Conservation (phyloP, 305 asterid species). For the Withania somnifera region DNA sequence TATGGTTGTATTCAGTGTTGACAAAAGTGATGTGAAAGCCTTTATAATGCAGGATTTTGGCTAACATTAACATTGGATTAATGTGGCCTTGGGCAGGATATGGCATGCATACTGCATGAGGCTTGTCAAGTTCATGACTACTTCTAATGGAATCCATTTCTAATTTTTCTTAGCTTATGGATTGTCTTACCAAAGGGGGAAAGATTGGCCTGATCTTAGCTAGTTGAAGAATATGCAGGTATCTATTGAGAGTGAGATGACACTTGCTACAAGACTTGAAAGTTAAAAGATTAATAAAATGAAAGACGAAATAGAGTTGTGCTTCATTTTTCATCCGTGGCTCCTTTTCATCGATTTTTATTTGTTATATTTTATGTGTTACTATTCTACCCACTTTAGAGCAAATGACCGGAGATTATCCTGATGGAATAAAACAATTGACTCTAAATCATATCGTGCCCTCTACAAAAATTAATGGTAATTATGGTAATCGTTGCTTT, state of each 20-base stretch:
- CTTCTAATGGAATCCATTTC: too few species aligned
- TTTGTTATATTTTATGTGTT: too few species aligned
- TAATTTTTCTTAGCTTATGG: too few species aligned
- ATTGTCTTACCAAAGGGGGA: neutral
- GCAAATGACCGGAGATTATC: neutral
- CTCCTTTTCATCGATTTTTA: too few species aligned
- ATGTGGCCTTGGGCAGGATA: constrained; percentile 47
- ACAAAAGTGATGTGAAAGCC: constrained; percentile 41
- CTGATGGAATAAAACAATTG: too few species aligned
- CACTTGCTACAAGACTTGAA: neutral
- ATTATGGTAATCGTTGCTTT: too few species aligned
- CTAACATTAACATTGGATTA: constrained; percentile 35
- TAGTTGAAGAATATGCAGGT: neutral
- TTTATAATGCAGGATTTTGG: constrained; percentile 29
- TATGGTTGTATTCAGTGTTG: neutral
- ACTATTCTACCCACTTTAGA: neutral
- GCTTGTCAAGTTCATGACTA: constrained; percentile 7
- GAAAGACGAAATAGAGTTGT: neutral
- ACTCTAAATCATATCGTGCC: too few species aligned
- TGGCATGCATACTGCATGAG: constrained; percentile 42
- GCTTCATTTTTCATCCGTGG: too few species aligned
- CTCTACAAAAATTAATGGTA: too few species aligned
- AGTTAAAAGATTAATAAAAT: neutral
- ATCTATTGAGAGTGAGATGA: neutral
- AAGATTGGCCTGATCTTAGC: too few species aligned